These are phyloP conservation scores for Rhodomyrtus tomentosa DNA, from an alignment of 345 rosid genomes.

Conservation along the genomic window DNA sequence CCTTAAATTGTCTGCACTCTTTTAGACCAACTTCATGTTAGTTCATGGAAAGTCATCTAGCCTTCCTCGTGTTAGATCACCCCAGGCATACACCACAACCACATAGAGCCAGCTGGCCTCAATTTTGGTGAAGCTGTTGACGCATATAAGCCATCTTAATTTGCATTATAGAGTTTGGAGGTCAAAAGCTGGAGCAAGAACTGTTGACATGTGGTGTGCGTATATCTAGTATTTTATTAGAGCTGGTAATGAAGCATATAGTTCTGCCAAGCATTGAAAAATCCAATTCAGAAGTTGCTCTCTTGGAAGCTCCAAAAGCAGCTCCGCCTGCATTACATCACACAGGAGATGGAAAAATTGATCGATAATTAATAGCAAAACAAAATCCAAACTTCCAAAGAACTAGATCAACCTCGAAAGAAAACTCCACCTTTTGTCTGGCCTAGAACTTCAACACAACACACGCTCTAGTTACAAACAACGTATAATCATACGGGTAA, in stretches of 20 bases:
- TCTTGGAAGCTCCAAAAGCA: slow-evolving; percentile 82
- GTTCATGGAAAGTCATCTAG: neutral
- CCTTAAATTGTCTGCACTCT: neutral
- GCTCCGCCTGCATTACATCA: slow-evolving; percentile 55
- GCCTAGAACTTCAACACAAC: neutral
- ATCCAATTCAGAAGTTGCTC: slow-evolving; percentile 89
- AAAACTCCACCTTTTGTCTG: neutral
- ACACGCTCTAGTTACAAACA: neutral
- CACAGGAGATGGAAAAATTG: neutral
- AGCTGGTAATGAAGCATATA: slow-evolving; percentile 71
- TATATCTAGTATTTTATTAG: slow-evolving; percentile 57
- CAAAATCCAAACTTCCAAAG: neutral
- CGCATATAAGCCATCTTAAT: neutral
- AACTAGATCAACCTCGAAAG: neutral
- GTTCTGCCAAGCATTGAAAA: slow-evolving; percentile 85
- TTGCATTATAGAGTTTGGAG: neutral
- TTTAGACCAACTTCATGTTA: neutral
- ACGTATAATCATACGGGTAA: neutral
- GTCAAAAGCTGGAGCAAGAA: neutral
- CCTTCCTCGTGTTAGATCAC: neutral
- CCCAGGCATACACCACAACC: neutral
- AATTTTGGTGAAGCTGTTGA: neutral
- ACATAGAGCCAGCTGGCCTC: neutral
- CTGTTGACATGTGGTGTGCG: neutral
- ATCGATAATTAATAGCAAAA: neutral